Conservation (phyloP, 306 rosid species). For the Sechiopsis laciniata region DNA sequence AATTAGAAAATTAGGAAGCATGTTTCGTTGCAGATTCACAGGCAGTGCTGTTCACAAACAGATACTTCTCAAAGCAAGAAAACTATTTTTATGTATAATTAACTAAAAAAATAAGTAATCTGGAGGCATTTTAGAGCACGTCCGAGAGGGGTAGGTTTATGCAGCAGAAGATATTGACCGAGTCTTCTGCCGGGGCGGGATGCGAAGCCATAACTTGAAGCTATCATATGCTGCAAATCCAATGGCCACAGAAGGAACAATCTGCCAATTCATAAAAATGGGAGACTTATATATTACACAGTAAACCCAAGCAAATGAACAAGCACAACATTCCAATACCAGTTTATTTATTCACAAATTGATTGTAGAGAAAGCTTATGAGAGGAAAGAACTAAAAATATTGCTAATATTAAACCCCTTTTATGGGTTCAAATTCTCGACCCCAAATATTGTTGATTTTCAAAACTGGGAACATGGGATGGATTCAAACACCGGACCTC, state of each 20-base stretch:
- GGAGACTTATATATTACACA: not conserved
- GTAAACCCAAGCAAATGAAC: not conserved
- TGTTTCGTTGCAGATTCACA: not conserved
- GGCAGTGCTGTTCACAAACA: not conserved
- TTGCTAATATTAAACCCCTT: too few relatives aligned
- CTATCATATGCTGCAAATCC: constrained; percentile 78
- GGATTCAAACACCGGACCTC: not conserved
- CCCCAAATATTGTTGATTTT: too few relatives aligned
- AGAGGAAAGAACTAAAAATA: too few relatives aligned
- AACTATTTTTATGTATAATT: too few relatives aligned
- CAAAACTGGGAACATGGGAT: too few relatives aligned
- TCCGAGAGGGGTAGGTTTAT: constrained; percentile 7
- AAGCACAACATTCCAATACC: too few relatives aligned
- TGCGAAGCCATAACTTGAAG: constrained; percentile 70
- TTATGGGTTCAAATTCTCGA: too few relatives aligned
- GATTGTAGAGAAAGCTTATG: too few relatives aligned
- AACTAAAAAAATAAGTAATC: too few relatives aligned
- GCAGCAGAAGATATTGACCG: constrained; percentile 35
- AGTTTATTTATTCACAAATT: too few relatives aligned
- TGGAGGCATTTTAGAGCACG: not conserved
- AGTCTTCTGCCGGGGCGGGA: constrained; percentile 64
- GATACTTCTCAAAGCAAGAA: too few relatives aligned
- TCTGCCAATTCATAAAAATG: constrained; percentile 35
- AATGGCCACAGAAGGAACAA: constrained; percentile 91
- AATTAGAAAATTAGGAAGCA: not conserved